These are phyloP conservation scores for Alternaria tenuissima DNA, from an alignment of 2,329 filamentous ascomycete species.

Conservation along the genomic window DNA sequence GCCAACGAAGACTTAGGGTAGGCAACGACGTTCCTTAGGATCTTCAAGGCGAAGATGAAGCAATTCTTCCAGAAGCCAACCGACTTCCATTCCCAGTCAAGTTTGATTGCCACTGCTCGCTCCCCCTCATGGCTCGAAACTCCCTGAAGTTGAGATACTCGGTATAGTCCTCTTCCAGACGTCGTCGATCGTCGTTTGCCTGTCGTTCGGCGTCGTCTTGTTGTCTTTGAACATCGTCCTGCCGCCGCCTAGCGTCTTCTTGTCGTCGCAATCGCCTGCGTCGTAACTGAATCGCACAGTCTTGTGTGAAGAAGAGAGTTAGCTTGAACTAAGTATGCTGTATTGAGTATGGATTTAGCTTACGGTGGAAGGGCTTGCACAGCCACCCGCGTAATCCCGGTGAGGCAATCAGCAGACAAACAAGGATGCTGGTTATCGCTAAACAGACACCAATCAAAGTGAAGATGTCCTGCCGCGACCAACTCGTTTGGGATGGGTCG, in stretches of 20 bases:
- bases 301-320: neutral
- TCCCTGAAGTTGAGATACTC: neutral
- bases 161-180: neutral
- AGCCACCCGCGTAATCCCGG: neutral
- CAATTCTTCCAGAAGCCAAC: too few relatives aligned
- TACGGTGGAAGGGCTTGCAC: neutral
- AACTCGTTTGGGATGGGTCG: neutral
- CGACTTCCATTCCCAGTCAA: neutral
- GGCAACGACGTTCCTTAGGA: too few relatives aligned
- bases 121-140: neutral
- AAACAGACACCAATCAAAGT: neutral
- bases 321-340: too few relatives aligned
- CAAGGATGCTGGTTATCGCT: neutral
- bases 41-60: too few relatives aligned
- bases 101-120: too few relatives aligned
- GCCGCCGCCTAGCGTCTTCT: too few relatives aligned
- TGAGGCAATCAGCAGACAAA: neutral
- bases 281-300: neutral
- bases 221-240: too few relatives aligned
- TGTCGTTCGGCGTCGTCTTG: neutral
- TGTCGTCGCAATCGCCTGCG: neutral
- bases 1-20: too few relatives aligned
- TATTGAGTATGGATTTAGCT: neutral
- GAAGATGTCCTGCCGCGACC: neutral
- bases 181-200: neutral